Evolutionary conservation across 2,329 filamentous ascomycete genomes (phyloP), one percentile per base, ranked within the genome.

Genomic region (Parascedosporium putredinis): DNA sequence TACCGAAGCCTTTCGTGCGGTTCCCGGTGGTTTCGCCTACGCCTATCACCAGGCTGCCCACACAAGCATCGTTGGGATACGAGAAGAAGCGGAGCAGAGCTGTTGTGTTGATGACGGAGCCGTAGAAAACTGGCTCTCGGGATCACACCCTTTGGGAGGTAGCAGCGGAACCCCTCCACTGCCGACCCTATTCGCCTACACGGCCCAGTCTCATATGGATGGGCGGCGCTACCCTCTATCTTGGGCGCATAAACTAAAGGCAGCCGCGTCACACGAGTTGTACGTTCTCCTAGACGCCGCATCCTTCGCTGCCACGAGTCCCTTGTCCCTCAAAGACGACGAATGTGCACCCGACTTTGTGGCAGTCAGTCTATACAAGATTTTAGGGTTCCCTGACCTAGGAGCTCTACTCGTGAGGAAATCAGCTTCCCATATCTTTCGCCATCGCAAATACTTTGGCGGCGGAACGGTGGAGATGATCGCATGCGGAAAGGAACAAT

Each of bases 151-250:
- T n/a, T 24, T 49, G 2, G 25, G 24, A 16, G 12, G 24, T 8
- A 52, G 59, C 42, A 54, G 55, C 48, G 20, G 18, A 51, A 40
- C 52, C 42, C 24, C 47, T 50, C 58, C 50, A 31, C 57, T 49
- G 43, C 53, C 56, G 8, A 38, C 43, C 10, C 59, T 78, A 3
- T 81, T 86, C 55, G 79, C 79, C 18, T 86, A 81, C 59, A 81
- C 83, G 3, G 82, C 77, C 0, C 83, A 86, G 60, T 85, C 81
- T 24, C 86, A 86, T 58, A 80, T 86, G 71, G 82, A 78, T 40
- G 83, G 83, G 6, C 70, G 78, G 18, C 71, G 81, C 51, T 64
- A 84, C 38, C 80, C 82, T 3, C 62, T 79, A 24, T 61, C 66
- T 1, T 86, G 82, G 82, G 63, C 68, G 9, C 63, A 65, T 14